Evolutionary conservation across 2,329 filamentous ascomycete genomes (phyloP).

Genomic region (Lecanoromycetidae sp.): DNA sequence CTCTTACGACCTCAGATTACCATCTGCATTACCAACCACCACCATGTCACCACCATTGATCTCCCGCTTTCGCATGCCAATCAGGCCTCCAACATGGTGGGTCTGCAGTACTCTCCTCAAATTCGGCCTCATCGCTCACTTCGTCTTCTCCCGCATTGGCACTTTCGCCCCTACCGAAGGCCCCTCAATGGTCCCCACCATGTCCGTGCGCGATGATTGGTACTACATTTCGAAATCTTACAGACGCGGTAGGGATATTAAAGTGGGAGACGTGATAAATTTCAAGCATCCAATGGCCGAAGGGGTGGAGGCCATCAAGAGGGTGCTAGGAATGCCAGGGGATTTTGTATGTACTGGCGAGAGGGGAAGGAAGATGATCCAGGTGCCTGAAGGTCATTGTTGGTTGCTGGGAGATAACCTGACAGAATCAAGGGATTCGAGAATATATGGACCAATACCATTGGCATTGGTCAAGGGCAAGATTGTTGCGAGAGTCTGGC

Average conservation of each 20-base stretch:
- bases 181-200: constrained; percentile 66
- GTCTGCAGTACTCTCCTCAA: too few species aligned
- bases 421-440: constrained; percentile 70
- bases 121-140: neutral
- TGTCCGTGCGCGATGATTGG: constrained; percentile 54
- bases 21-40: too few species aligned
- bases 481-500: constrained; percentile 50
- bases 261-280: constrained; percentile 73
- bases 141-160: constrained; percentile 1
- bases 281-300: constrained; percentile 62
- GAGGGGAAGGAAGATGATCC: constrained; percentile 16
- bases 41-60: neutral
- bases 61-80: neutral
- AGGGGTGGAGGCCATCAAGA: constrained; percentile 57
- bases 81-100: too few species aligned
- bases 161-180: neutral
- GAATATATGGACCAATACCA: constrained; percentile 74
- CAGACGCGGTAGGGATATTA: constrained; percentile 53
- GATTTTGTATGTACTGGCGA: constrained; percentile 36
- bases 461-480: constrained; percentile 76
- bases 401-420: constrained; percentile 87
- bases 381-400: constrained; percentile 76
- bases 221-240: constrained; percentile 57
- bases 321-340: constrained; percentile 61
- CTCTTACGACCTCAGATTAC: too few species aligned